Evolutionary conservation across 352 stramenopile species (phyloP).

Genomic region (Globisporangium megalacanthum): DNA sequence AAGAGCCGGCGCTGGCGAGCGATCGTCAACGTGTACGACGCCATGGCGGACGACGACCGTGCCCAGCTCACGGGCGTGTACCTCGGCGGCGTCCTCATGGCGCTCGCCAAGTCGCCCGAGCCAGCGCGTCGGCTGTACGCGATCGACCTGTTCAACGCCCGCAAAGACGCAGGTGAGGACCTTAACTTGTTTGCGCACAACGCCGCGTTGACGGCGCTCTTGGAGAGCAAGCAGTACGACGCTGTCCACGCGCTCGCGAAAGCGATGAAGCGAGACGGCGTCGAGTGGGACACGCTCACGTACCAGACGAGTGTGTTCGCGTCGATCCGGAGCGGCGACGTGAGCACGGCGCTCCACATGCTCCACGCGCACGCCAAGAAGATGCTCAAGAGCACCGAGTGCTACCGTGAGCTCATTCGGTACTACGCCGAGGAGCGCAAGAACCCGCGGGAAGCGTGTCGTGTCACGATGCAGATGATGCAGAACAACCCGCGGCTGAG

Average conservation of each 20-base stretch:
- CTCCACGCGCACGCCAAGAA: slow-evolving; percentile 63
- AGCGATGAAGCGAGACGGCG: slow-evolving; percentile 49
- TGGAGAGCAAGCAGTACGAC: slow-evolving; percentile 54
- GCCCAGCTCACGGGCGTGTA: slow-evolving; percentile 41
- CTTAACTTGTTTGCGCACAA: slow-evolving; percentile 75
- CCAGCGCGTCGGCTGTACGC: slow-evolving; percentile 22
- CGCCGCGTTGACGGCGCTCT: slow-evolving; percentile 44
- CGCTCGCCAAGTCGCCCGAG: slow-evolving; percentile 51
- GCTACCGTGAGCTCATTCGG: slow-evolving; percentile 66
- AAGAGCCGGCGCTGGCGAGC: slow-evolving; percentile 69
- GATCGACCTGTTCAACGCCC: slow-evolving; percentile 55
- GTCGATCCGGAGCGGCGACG: slow-evolving; percentile 47
- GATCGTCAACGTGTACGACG: slow-evolving; percentile 56
- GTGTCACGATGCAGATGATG: slow-evolving; percentile 85
- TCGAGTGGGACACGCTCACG: slow-evolving; percentile 66
- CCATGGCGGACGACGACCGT: slow-evolving; percentile 39
- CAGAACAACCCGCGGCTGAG: slow-evolving; percentile 70
- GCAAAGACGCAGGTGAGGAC: slow-evolving; percentile 28
- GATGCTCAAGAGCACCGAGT: slow-evolving; percentile 64
- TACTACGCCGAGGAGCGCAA: slow-evolving; percentile 61
- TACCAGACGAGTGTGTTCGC: slow-evolving; percentile 63
- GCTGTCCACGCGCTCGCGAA: slow-evolving; percentile 46
- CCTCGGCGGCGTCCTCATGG: slow-evolving; percentile 72
- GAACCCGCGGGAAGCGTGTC: slow-evolving; percentile 57
- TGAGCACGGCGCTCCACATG: slow-evolving; percentile 61